A percentile compares a stretch with the other conserved stretches of the same genome.
phyloP scores from a whole-genome alignment of 176 grass and related monocot species.

The Sorghum bicolor region DNA sequence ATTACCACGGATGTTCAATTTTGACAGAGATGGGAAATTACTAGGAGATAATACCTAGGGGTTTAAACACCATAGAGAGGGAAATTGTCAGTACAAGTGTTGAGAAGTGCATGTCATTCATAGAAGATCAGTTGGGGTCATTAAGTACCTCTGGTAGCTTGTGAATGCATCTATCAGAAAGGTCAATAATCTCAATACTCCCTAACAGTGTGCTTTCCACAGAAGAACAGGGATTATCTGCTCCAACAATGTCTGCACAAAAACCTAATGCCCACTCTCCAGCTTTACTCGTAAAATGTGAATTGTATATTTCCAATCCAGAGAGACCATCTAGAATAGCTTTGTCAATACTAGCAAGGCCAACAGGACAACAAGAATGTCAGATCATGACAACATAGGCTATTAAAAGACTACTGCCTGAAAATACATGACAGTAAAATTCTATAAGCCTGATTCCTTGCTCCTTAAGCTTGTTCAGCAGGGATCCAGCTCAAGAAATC shows the following conservation, averaged over 20 bases:
- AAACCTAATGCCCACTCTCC: constrained; percentile 83
- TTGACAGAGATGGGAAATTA: constrained; percentile 46
- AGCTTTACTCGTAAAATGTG: constrained; percentile 65
- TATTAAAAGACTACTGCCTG: neutral
- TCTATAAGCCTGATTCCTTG: constrained; percentile 17
- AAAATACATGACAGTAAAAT: constrained; percentile 16
- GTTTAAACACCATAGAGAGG: constrained; percentile 1
- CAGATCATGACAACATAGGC: neutral
- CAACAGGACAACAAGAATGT: constrained; percentile 40
- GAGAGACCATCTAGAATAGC: constrained; percentile 57
- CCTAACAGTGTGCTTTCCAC: constrained; percentile 45
- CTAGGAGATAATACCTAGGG: constrained; percentile 69
- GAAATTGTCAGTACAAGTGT: constrained; percentile 9
- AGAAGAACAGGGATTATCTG: constrained; percentile 67
- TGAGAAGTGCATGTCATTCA: neutral
- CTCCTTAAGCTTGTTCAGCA: neutral
- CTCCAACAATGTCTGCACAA: constrained; percentile 67
- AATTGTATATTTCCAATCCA: constrained; percentile 86
- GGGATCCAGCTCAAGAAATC: neutral
- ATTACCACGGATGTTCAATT: constrained; percentile 89
- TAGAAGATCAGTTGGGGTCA: neutral
- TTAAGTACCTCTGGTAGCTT: constrained; percentile 60
- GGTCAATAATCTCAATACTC: constrained; percentile 59
- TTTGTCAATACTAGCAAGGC: constrained; percentile 47
- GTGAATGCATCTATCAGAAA: constrained; percentile 79